A percentile compares a stretch with the other conserved stretches of the same genome.
Evolutionary conservation across 78 protist species (phyloP).

Genomic region (Dictyostelium discoideum): DNA sequence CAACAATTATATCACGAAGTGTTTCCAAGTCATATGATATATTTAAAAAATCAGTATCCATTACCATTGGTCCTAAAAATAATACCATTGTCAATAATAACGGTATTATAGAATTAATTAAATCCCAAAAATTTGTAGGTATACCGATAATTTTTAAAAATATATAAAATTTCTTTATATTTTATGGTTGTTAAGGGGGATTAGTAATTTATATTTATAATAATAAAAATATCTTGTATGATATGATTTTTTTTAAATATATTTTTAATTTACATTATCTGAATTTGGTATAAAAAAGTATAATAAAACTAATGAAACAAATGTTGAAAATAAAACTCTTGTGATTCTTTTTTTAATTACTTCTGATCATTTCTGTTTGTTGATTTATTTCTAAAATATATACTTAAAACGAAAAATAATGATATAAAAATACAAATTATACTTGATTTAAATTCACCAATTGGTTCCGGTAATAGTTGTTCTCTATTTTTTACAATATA

Average conservation of each 20-base stretch:
- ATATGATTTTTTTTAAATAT: too few species aligned
- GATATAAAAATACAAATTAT: not conserved
- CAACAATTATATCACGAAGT: constrained; percentile 39
- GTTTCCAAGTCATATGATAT: not conserved
- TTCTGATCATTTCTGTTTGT: constrained; percentile 47
- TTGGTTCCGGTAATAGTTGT: not conserved
- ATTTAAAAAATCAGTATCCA: not conserved
- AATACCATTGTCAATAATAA: constrained; percentile 29
- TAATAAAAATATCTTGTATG: not conserved
- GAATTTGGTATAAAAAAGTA: constrained; percentile 42
- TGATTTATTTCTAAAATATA: constrained; percentile 8
- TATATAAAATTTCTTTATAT: constrained; percentile 9
- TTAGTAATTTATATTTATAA: not conserved
- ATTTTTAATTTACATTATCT: not conserved
- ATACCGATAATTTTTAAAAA: constrained; percentile 42
- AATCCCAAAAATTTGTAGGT: not conserved
- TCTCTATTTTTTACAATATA: not conserved
- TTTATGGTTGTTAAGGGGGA: not conserved
- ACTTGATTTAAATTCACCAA: not conserved
- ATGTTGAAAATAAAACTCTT: not conserved
- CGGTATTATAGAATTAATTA: not conserved
- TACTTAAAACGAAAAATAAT: constrained; percentile 28
- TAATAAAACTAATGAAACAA: constrained; percentile 17
- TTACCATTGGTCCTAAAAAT: constrained; percentile 65
- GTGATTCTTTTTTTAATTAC: constrained; percentile 36